These are phyloP conservation scores for Fusarium tjaetaba DNA, from an alignment of 2,329 filamentous ascomycete genomes.

Conservation along the genomic window DNA sequence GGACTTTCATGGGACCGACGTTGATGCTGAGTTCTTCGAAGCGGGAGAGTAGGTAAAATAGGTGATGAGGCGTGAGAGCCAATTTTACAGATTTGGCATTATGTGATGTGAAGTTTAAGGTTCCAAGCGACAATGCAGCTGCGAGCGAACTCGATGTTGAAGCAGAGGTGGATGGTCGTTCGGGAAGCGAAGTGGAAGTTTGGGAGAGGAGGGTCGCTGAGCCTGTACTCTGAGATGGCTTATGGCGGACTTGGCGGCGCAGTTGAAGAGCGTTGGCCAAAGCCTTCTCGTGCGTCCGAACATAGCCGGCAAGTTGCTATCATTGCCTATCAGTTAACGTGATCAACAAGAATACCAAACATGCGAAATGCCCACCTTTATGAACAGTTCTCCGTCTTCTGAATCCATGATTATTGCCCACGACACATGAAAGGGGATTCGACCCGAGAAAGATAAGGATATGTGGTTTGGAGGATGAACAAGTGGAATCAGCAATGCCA, in stretches of 20 bases:
- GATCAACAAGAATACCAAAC: neutral
- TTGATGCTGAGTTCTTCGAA: conserved; percentile 93
- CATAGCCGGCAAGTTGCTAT: conserved; percentile 94
- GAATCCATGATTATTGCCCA: conserved; percentile 75
- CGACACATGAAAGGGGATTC: conserved; percentile 39
- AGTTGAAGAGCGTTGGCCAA: conserved; percentile 94
- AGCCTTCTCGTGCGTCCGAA: conserved; percentile 96
- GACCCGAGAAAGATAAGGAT: neutral
- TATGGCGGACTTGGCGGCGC: conserved; percentile 79
- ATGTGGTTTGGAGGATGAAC: neutral
- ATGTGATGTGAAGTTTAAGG: conserved; percentile 85
- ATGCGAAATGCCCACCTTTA: conserved; percentile 70
- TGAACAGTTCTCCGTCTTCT: conserved; percentile 89
- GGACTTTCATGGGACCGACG: conserved; percentile 95
- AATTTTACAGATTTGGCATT: conserved; percentile 89
- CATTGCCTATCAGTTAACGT: conserved; percentile 45
- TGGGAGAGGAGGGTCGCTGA: conserved; percentile 64
- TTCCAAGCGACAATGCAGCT: conserved; percentile 85
- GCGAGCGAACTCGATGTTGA: conserved; percentile 81
- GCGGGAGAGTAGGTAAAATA: conserved; percentile 94
- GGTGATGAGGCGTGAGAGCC: conserved; percentile 92
- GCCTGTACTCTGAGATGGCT: conserved; percentile 71
- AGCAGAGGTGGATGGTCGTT: conserved; percentile 71
- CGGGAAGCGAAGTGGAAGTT: conserved; percentile 64
- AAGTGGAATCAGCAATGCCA: conserved; percentile 11